phyloP scores from a whole-genome alignment of 768 basidiomycete species.

The Serpula lacrymans region DNA sequence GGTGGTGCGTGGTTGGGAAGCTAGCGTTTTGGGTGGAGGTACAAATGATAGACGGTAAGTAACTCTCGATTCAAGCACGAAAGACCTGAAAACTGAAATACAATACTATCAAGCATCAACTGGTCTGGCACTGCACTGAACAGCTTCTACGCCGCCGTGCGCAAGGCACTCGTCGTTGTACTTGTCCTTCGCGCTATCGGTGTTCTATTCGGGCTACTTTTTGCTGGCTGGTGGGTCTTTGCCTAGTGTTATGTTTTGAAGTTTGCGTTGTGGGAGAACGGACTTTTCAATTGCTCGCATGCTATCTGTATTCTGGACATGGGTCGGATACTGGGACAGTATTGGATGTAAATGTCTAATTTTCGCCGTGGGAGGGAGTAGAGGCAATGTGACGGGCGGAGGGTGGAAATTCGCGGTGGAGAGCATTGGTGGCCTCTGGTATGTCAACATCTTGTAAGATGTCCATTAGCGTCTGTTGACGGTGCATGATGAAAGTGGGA shows the following conservation, averaged over 20 bases:
- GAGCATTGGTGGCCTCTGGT: no score
- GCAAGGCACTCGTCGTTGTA: slow-evolving; percentile 93
- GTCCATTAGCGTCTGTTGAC: no score
- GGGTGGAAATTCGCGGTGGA: no score
- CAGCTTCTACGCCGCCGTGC: slow-evolving; percentile 91
- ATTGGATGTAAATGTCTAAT: no score
- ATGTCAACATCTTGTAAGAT: no score
- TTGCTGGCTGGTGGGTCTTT: slow-evolving; percentile 82
- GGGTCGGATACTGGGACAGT: no score
- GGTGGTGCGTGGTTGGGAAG: slow-evolving; percentile 92
- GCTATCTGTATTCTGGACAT: slow-evolving; percentile 75
- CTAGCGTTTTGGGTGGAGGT: slow-evolving; percentile 71
- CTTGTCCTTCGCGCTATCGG: slow-evolving; percentile 84
- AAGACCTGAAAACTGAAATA: no score
- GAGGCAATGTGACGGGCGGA: no score
- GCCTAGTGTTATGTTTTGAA: slow-evolving; percentile 53
- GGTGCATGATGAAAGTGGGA: no score
- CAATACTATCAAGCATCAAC: slow-evolving; percentile 63
- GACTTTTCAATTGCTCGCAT: slow-evolving; percentile 76
- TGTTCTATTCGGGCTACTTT: slow-evolving; percentile 61
- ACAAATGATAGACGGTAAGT: slow-evolving; percentile 71
- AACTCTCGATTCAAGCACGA: no score
- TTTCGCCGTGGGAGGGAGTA: no score
- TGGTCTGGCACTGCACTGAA: slow-evolving; percentile 93
- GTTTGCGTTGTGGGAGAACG: slow-evolving; percentile 82